Evolutionary conservation across 2,329 filamentous ascomycete species (phyloP).

Genomic region (Aspergillus arachidicola): DNA sequence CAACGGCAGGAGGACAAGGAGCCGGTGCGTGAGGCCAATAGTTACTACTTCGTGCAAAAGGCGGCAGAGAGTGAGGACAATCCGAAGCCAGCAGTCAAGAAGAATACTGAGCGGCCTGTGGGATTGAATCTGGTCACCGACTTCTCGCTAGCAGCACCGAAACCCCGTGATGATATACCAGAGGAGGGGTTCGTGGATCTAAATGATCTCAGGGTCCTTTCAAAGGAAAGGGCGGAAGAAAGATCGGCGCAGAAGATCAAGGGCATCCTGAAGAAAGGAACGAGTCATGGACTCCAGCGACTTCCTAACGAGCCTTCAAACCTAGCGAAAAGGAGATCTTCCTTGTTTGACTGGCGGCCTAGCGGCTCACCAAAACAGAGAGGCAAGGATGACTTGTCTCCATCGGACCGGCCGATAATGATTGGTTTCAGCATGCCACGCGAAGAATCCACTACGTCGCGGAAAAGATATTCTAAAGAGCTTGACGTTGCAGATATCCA

Average conservation of each 20-base stretch:
- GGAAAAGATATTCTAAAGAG: constrained; percentile 25
- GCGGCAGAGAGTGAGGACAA: background rate
- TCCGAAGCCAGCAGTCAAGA: constrained; percentile 15
- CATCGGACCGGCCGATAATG: constrained; percentile 48
- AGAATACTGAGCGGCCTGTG: constrained; percentile 32
- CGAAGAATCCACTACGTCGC: constrained; percentile 29
- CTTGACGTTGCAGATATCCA: constrained; percentile 32
- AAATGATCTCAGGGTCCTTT: constrained; percentile 41
- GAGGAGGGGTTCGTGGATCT: constrained; percentile 37
- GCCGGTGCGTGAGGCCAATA: background rate
- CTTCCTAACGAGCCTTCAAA: constrained; percentile 21
- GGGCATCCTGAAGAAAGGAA: constrained; percentile 24
- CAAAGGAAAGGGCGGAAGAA: constrained; percentile 36
- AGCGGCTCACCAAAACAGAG: constrained; percentile 27
- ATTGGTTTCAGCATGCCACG: constrained; percentile 49
- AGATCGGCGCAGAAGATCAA: constrained; percentile 28
- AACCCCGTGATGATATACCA: constrained; percentile 14
- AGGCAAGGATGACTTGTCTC: constrained; percentile 41
- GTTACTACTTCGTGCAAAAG: background rate
- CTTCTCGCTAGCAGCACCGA: constrained; percentile 31
- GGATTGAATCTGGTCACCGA: constrained; percentile 48
- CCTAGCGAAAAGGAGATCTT: constrained; percentile 11
- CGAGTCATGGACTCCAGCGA: constrained; percentile 23
- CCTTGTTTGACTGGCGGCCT: constrained; percentile 19
- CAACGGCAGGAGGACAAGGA: constrained; percentile 1